These are phyloP conservation scores for Trichoderma lentiforme DNA, from an alignment of 2,329 filamentous ascomycete species.

Conservation along the genomic window DNA sequence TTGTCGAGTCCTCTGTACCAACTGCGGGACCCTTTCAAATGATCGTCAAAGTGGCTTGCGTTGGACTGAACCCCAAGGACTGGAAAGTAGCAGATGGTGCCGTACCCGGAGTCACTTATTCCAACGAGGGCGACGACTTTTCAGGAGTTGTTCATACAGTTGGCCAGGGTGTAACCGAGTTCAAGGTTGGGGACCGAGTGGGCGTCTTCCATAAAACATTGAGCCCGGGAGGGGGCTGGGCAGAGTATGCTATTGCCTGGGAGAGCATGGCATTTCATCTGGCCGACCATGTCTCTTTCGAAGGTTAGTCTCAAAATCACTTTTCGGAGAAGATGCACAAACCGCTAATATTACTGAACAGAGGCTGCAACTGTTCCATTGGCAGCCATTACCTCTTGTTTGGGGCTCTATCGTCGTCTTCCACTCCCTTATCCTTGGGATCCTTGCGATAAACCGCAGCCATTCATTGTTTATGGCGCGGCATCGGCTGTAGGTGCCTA, in stretches of 20 bases:
- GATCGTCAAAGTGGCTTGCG: conserved; percentile 23
- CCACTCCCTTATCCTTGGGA: not conserved
- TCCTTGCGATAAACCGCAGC: not conserved
- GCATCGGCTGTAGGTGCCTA: conserved; percentile 54
- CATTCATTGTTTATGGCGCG: conserved; percentile 47
- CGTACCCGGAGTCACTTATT: not conserved
- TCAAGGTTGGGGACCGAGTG: conserved; percentile 41
- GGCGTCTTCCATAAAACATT: conserved; percentile 37
- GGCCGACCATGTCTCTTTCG: conserved; percentile 45
- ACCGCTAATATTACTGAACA: not conserved
- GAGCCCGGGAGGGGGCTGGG: conserved; percentile 48
- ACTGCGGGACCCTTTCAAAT: conserved; percentile 21
- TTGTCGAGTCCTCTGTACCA: conserved; percentile 1
- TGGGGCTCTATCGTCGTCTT: conserved; percentile 24
- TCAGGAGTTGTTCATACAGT: conserved; percentile 24
- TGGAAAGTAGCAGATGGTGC: conserved; percentile 23
- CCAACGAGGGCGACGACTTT: conserved; percentile 27
- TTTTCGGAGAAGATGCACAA: not conserved
- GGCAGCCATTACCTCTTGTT: conserved; percentile 47
- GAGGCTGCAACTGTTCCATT: not conserved
- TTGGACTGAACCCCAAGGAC: conserved; percentile 27
- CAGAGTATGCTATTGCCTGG: conserved; percentile 57
- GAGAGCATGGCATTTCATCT: conserved; percentile 54
- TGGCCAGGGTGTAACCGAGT: conserved; percentile 22
- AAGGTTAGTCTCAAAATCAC: conserved; percentile 27